Evolutionary conservation across 306 rosid genomes (phyloP), one percentile per base, ranked within the genome.

Genomic region (cucumber (Cucumis sativus)): DNA sequence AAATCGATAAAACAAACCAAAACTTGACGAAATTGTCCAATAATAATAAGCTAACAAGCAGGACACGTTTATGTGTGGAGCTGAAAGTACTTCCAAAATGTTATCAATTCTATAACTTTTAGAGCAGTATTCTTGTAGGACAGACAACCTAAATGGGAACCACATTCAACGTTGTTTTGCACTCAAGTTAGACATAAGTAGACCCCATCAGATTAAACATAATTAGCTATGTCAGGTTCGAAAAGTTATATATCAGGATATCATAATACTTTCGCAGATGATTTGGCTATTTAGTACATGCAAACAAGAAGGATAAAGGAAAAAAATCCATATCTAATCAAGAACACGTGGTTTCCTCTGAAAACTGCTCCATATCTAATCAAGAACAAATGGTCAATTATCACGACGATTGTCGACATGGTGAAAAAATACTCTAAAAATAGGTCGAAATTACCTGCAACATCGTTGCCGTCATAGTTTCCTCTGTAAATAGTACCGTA

Each of bases 401-500:
- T 15, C 10, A 65, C 3, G 23, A 64, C 1, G 45, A 17, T 65
- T 17, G 8, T 17, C 72, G 4, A 10, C 8, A 21, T 3, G 10
- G 10, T 1, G 11, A 68, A 60, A 66, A 41, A 68, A 12, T n/a
- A 11, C 33, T n/a, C 10, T 7, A 30, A 37, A 35, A 72, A 45
- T 66, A 23, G 74, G 41, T 14, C 7, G 0, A 18, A 67, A 41
- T 63, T 84, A 88, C 91, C 89, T 45, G 93, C 93, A 79, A 85
- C 91, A 64, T 87, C 87, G 70, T 87, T 87, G 66, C 85, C 87
- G 55, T 84, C 91, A 78, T 89, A 87, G 62, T 67, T 47, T 11
- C 91, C 89, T n/a, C 81, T 66, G 83, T 89, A 89, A 40, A 89
- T 83, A 23, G 84, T 82, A 20, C 89, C 91, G 51, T 83, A 89